phyloP scores from a whole-genome alignment of 345 rosid species.

The Lumnitzera littorea region DNA sequence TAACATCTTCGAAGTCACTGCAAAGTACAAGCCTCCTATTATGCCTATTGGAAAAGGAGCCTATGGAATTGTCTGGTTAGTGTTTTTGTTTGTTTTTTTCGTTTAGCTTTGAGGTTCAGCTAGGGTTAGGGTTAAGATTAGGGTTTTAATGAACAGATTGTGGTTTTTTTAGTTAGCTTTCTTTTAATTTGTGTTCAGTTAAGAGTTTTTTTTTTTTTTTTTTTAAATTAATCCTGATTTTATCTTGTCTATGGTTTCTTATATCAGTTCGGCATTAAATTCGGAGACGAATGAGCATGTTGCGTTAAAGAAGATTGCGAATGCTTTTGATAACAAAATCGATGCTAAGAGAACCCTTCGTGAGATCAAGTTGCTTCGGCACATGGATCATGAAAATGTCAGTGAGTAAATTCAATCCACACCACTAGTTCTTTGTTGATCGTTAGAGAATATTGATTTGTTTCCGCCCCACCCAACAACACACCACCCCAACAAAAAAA shows the following conservation, averaged over 20 bases:
- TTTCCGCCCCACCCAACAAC: no score
- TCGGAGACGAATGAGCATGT: conserved; percentile 76
- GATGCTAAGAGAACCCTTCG: conserved; percentile 95
- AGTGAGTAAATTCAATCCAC: conserved; percentile 34
- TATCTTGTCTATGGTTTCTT: not conserved
- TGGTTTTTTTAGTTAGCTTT: not conserved
- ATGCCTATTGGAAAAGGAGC: conserved; percentile 99
- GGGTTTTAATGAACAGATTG: not conserved
- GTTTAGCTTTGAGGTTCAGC: not conserved
- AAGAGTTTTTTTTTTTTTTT: not conserved
- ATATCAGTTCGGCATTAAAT: conserved; percentile 55
- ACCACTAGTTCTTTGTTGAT: not conserved
- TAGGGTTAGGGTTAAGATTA: not conserved
- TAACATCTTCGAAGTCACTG: conserved; percentile 93
- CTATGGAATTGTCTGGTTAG: conserved; percentile 95
- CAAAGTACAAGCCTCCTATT: conserved; percentile 95
- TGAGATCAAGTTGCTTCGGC: conserved; percentile 94
- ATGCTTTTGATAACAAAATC: conserved; percentile 70
- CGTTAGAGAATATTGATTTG: not conserved
- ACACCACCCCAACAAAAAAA: no score
- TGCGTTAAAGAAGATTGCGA: conserved; percentile 80
- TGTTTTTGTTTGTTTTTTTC: not conserved
- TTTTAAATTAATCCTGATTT: not conserved
- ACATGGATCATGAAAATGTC: conserved; percentile 93
- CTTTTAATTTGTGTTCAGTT: not conserved